Conservation (phyloP, 2,329 filamentous ascomycete genomes). For the Fusarium graminum region DNA sequence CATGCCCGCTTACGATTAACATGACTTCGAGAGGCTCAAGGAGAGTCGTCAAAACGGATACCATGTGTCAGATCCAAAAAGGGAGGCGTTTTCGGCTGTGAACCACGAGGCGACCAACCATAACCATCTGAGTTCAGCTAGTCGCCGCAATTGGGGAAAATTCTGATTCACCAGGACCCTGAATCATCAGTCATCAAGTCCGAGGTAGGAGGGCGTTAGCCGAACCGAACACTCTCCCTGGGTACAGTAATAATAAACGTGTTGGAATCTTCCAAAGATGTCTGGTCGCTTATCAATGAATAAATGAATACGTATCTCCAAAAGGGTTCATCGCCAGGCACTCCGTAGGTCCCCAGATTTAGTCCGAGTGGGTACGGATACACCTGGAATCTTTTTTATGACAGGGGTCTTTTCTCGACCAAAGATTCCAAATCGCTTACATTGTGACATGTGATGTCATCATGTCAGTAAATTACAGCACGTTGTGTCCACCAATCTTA, state of each 20-base stretch:
- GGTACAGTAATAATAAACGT: background rate
- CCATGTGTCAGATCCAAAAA: conserved; percentile 27
- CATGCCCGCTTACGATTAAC: conserved; percentile 8
- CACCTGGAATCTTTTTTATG: conserved; percentile 32
- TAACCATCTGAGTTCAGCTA: conserved; percentile 34
- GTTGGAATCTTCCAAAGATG: background rate
- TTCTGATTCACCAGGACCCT: conserved; percentile 34
- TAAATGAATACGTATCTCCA: background rate
- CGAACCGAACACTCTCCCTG: conserved; percentile 6
- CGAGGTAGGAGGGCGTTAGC: conserved; percentile 1
- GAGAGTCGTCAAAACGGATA: conserved; percentile 18
- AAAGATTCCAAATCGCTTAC: conserved; percentile 39
- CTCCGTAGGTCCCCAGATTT: no score
- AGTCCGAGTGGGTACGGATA: conserved; percentile 12
- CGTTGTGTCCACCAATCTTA: background rate
- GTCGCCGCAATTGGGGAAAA: conserved; percentile 29
- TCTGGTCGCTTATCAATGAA: background rate
- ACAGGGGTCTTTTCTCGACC: conserved; percentile 13
- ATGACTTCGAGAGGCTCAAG: conserved; percentile 21
- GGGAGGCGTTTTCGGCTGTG: conserved; percentile 11
- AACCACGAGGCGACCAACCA: conserved; percentile 33
- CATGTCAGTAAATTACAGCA: conserved; percentile 28
- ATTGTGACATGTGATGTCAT: conserved; percentile 28
- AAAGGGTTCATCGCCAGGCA: background rate
- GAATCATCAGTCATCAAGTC: conserved; percentile 10